These are phyloP conservation scores for Miscanthus sacchariflorus DNA, from an alignment of 202 grass and related monocot species.

Conservation along the genomic window DNA sequence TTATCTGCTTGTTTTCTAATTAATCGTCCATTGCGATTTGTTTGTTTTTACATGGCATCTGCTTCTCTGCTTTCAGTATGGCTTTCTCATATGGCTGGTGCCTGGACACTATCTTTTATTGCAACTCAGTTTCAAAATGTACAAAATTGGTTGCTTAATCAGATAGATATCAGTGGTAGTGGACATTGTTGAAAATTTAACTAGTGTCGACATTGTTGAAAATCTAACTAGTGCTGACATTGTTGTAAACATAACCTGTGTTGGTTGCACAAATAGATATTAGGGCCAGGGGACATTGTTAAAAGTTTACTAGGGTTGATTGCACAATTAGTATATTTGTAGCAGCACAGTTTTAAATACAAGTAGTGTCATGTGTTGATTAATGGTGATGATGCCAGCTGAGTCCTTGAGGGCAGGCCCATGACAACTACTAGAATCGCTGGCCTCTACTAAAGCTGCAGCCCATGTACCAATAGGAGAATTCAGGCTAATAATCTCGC, in stretches of 20 bases:
- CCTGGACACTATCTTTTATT: neutral
- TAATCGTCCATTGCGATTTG: neutral
- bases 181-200: conserved; percentile 7
- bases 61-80: neutral
- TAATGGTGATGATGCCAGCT: too few species aligned
- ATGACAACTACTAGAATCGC: neutral
- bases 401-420: too few species aligned
- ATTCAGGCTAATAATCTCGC: neutral
- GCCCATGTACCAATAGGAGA: neutral
- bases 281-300: neutral
- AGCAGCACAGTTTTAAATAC: too few species aligned
- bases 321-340: too few species aligned
- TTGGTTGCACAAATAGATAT: neutral
- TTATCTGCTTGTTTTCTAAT: neutral
- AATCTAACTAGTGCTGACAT: neutral
- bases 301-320: neutral
- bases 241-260: neutral
- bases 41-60: neutral
- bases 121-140: neutral
- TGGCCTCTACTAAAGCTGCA: neutral
- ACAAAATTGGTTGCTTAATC: neutral
- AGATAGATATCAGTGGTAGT: neutral
- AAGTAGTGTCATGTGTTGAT: too few species aligned
- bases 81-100: conserved; percentile 1
- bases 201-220: neutral